Conservation (phyloP, 805 yeast species). For the Myxozyma melibiosi region DNA sequence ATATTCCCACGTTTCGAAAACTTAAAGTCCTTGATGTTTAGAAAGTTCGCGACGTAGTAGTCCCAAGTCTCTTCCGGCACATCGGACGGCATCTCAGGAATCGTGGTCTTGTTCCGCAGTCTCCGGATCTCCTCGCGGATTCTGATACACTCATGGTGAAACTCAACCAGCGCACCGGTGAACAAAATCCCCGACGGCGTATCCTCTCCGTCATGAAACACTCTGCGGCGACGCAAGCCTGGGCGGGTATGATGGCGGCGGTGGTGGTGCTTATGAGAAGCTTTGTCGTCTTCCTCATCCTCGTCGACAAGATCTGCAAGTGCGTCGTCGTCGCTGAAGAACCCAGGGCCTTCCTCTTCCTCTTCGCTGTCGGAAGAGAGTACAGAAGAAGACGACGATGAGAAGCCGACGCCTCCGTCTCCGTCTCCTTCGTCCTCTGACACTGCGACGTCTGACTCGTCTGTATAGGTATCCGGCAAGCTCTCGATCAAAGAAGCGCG, state of each 20-base stretch:
- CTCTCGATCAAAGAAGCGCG: neutral
- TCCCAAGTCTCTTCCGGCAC: constrained; percentile 32
- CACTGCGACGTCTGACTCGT: constrained; percentile 6
- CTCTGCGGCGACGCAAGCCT: neutral
- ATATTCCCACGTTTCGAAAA: constrained; percentile 19
- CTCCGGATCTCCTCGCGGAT: constrained; percentile 27
- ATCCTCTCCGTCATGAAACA: constrained; percentile 13
- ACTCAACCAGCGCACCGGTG: constrained; percentile 16
- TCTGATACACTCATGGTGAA: constrained; percentile 29
- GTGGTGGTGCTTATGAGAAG: neutral
- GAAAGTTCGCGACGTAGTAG: constrained; percentile 21
- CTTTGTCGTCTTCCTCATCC: neutral
- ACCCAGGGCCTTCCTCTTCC: neutral
- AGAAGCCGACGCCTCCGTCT: neutral
- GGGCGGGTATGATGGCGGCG: neutral
- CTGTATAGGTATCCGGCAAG: constrained; percentile 21
- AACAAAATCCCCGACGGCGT: constrained; percentile 21
- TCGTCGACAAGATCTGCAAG: constrained; percentile 10
- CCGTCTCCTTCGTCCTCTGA: constrained; percentile 14
- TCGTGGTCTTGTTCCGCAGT: constrained; percentile 18
- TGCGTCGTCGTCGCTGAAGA: constrained; percentile 10
- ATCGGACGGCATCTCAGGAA: constrained; percentile 32
- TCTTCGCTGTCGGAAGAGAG: neutral
- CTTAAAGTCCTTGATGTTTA: constrained; percentile 14
- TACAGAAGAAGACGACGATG: neutral